A percentile compares a stretch with the other conserved stretches of the same genome.
Evolutionary conservation across 2,329 filamentous ascomycete species (phyloP).

Genomic region (Sporothrix curviconia): DNA sequence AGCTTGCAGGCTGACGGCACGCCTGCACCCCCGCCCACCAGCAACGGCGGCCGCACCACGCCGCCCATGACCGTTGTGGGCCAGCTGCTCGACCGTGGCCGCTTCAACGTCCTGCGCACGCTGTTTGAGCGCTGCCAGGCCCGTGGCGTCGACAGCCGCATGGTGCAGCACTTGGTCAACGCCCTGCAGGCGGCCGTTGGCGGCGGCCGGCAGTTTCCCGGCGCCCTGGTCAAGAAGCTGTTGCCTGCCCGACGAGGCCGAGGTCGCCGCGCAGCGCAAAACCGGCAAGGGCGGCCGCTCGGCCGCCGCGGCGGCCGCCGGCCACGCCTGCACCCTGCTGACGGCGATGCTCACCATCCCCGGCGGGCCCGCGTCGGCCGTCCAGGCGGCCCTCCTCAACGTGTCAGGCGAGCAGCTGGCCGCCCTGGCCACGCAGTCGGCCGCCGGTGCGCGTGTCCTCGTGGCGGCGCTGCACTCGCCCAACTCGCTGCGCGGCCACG

Average conservation of each 20-base stretch:
- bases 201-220: slow-evolving; percentile 31
- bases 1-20: slow-evolving; percentile 51
- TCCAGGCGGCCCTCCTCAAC: slow-evolving; percentile 65
- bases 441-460: slow-evolving; percentile 44
- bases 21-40: slow-evolving; percentile 66
- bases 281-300: slow-evolving; percentile 30
- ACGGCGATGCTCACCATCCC: slow-evolving; percentile 71
- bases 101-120: slow-evolving; percentile 72
- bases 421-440: slow-evolving; percentile 54
- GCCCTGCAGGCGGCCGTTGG: slow-evolving; percentile 33
- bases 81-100: slow-evolving; percentile 64
- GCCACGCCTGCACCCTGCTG: slow-evolving; percentile 75
- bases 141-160: slow-evolving; percentile 43
- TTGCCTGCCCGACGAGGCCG: slow-evolving; percentile 38
- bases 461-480: slow-evolving; percentile 43
- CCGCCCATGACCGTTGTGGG: slow-evolving; percentile 50
- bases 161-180: slow-evolving; percentile 45
- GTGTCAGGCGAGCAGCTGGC: slow-evolving; percentile 51
- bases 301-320: slow-evolving; percentile 42
- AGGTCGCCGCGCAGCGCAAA: slow-evolving; percentile 18
- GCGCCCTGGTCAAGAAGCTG: slow-evolving; percentile 42
- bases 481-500: slow-evolving; percentile 29
- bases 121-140: slow-evolving; percentile 76
- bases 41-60: slow-evolving; percentile 65
- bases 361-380: slow-evolving; percentile 59